phyloP scores from a whole-genome alignment of 345 rosid genomes.

The Citrus medica region DNA sequence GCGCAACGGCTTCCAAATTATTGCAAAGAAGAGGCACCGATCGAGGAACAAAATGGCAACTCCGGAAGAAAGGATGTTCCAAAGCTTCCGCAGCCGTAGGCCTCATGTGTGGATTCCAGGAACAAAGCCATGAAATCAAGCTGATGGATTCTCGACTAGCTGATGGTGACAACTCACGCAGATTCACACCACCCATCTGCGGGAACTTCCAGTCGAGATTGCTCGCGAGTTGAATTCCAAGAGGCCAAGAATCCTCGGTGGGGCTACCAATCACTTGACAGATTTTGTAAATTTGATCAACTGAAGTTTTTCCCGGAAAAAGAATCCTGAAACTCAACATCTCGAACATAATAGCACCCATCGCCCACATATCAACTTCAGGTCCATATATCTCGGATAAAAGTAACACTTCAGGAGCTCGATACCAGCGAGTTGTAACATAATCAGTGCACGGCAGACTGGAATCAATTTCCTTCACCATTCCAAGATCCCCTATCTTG shows the following conservation, averaged over 20 bases:
- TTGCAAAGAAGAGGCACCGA: background rate
- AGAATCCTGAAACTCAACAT: too few species aligned
- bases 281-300: constrained; percentile 37
- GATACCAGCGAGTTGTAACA: constrained; percentile 47
- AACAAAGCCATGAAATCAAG: constrained; percentile 4
- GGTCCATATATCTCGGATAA: constrained; percentile 14
- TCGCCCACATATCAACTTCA: too few species aligned
- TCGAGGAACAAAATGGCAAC: constrained; percentile 23
- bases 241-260: constrained; percentile 34
- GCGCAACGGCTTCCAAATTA: too few species aligned
- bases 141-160: background rate
- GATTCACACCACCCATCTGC: constrained; percentile 14
- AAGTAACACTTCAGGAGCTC: constrained; percentile 50
- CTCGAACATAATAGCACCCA: too few species aligned
- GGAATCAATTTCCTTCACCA: too few species aligned
- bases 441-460: background rate
- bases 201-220: constrained; percentile 37
- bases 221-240: background rate
- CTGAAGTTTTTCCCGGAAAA: constrained; percentile 23
- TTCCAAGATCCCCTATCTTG: too few species aligned
- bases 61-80: constrained; percentile 31
- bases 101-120: constrained; percentile 30
- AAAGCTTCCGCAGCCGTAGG: constrained; percentile 28
- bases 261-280: constrained; percentile 43
- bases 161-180: constrained; percentile 19